These are phyloP conservation scores for Ustanciosporium gigantosporum DNA, from an alignment of 1,284 basidiomycete species.

Conservation along the genomic window DNA sequence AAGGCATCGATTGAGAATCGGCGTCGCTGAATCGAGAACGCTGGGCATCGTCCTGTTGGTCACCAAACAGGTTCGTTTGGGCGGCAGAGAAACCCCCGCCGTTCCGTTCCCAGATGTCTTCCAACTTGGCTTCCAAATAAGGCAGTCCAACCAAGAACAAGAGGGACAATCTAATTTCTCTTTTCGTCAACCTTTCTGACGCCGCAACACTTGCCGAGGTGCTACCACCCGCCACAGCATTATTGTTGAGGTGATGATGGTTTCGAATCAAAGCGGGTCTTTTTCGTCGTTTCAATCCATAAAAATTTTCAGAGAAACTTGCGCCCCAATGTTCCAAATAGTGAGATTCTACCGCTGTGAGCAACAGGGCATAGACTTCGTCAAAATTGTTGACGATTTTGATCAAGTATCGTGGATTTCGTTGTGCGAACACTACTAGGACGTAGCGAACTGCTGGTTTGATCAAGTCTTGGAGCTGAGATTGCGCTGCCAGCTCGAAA, in stretches of 20 bases:
- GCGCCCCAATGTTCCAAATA: slow-evolving; percentile 80
- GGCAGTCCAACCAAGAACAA: slow-evolving; percentile 76
- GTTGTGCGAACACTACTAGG: slow-evolving; percentile 86
- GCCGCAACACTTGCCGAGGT: slow-evolving; percentile 8
- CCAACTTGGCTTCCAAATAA: slow-evolving; percentile 82
- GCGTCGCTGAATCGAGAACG: slow-evolving; percentile 7
- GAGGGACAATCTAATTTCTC: slow-evolving; percentile 28
- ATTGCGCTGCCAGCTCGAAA: slow-evolving; percentile 93
- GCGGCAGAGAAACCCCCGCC: slow-evolving; percentile 73
- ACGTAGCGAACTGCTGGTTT: slow-evolving; percentile 96
- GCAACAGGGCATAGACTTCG: slow-evolving; percentile 86
- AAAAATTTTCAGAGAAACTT: slow-evolving; percentile 90
- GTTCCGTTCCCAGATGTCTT: slow-evolving; percentile 85
- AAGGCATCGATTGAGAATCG: background rate
- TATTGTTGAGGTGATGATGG: slow-evolving; percentile 6
- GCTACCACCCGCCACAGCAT: too few relatives aligned
- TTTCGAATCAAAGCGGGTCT: slow-evolving; percentile 65
- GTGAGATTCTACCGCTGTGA: slow-evolving; percentile 86
- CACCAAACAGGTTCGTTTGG: slow-evolving; percentile 65
- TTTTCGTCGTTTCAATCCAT: slow-evolving; percentile 79
- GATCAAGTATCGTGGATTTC: slow-evolving; percentile 88
- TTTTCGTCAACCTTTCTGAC: slow-evolving; percentile 31
- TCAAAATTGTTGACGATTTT: slow-evolving; percentile 92
- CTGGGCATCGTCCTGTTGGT: slow-evolving; percentile 9
- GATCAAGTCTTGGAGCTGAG: slow-evolving; percentile 86